Percentiles rank a stretch among this genome's conserved stretches.
Conservation (phyloP, 148 eudicot species). For the Fagopyrum esculentum region DNA sequence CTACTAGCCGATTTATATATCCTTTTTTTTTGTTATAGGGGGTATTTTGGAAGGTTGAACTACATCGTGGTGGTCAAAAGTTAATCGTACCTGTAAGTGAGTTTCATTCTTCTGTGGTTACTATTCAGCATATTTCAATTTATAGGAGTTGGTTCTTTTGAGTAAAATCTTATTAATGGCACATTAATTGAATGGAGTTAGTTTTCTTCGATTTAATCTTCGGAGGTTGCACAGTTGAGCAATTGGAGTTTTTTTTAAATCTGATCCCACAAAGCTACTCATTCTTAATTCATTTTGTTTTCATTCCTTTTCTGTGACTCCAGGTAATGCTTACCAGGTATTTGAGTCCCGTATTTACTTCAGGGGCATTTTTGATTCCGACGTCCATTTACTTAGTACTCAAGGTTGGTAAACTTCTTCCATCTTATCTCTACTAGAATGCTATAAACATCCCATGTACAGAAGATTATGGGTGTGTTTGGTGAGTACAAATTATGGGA, state of each 20-base stretch:
- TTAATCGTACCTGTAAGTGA: slow-evolving; percentile 82
- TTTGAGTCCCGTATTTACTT: slow-evolving; percentile 53
- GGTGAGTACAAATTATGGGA: background rate
- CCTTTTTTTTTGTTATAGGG: slow-evolving; percentile 41
- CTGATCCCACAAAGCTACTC: background rate
- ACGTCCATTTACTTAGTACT: slow-evolving; percentile 65
- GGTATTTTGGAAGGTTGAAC: slow-evolving; percentile 81
- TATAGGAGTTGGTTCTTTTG: background rate
- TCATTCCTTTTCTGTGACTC: slow-evolving; percentile 18
- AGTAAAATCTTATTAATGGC: background rate
- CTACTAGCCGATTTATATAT: background rate
- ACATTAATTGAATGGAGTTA: background rate
- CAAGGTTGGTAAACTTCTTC: slow-evolving; percentile 39
- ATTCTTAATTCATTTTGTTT: background rate
- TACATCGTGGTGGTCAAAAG: slow-evolving; percentile 92
- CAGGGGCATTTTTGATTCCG: slow-evolving; percentile 78
- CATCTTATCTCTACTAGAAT: background rate
- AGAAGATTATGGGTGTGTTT: background rate
- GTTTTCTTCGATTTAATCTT: background rate
- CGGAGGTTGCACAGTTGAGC: background rate
- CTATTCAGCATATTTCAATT: background rate
- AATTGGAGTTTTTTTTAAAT: background rate
- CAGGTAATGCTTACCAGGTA: slow-evolving; percentile 77
- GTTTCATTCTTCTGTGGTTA: background rate
- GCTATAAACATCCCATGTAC: background rate